Evolutionary conservation across 1,284 basidiomycete genomes (phyloP).

Genomic region (Moesziomyces parantarcticus): DNA sequence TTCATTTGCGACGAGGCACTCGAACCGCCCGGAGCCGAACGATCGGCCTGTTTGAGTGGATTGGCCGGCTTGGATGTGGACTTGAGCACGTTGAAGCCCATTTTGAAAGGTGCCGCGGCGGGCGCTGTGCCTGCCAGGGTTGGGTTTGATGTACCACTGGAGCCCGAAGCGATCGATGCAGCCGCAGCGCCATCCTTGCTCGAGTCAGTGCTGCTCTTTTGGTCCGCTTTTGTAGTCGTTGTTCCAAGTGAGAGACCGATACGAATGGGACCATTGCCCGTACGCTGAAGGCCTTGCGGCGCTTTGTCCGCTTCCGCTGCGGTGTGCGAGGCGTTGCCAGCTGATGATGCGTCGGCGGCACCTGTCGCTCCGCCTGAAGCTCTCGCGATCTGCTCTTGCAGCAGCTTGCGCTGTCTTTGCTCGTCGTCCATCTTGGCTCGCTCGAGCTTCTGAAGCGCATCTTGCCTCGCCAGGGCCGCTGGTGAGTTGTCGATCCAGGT

Average conservation of each 20-base stretch:
- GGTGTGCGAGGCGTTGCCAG: background rate
- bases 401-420: constrained; percentile 86
- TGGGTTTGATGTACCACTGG: background rate
- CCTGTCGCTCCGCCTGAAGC: constrained; percentile 69
- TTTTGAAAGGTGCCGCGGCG: constrained; percentile 26
- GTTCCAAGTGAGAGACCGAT: constrained; percentile 40
- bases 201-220: background rate
- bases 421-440: constrained; percentile 91
- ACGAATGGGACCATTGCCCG: constrained; percentile 41
- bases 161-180: background rate
- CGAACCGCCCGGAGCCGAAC: background rate
- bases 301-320: constrained; percentile 4
- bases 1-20: too few species aligned
- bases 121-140: constrained; percentile 2
- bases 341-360: constrained; percentile 58
- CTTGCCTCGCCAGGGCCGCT: constrained; percentile 88
- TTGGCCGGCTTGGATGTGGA: constrained; percentile 38
- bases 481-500: constrained; percentile 97
- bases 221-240: constrained; percentile 1
- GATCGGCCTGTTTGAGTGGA: constrained; percentile 18
- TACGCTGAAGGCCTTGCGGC: constrained; percentile 37
- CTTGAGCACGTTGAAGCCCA: constrained; percentile 50
- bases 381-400: constrained; percentile 92
- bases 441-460: constrained; percentile 92
- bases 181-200: background rate